Base-by-base conservation (phyloP, 2,329 filamentous ascomycete genomes). In the Dichotomopilus funicola region DNA sequence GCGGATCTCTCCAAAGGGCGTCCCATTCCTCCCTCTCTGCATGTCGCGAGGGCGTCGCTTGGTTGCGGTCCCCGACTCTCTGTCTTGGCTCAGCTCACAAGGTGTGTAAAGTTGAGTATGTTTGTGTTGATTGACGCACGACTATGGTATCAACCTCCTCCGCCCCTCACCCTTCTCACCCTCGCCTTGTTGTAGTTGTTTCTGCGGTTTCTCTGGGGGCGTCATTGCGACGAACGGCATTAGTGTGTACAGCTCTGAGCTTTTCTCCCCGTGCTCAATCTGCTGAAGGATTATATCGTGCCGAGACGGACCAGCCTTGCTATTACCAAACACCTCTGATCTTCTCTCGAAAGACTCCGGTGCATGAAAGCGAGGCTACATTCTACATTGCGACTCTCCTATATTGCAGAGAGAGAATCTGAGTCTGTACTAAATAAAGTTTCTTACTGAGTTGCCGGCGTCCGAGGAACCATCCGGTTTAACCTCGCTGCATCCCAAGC, bases 191-290 rank as follows among this genome's bases (percentile, higher is more conserved):
- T 43, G 41, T 13, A 47, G 4, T 13, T 37, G 41, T 43, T 51
- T 52, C n/a, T 37, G 54, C 19, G 44, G 44, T 35, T 13, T 52
- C 36, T 37, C 34, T 37, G 44, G 51, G 51, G 46, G 40, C 41
- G 33, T 45, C 40, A 41, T 42, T n/a, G 45, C 34, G 38, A 54
- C 50, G 51, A 58, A 75, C 69, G 78, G 78, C 78, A 80, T 80
- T 70, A 72, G 78, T 81, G 78, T 81, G 78, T 81, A 80, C 78
- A 79, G 75, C 78, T 76, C 68, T 71, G 76, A 74, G 75, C 75
- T 72, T 68, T 59, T 64, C 68, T 57, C 69, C 34, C 53, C 66
- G 71, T 78, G 76, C 77, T 75, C 74, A 58, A 67, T 70, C 73
- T 77, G 77, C 74, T 79, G 78, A 80, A 80, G 78, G 78, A 80